Percentiles rank a stretch among this genome's conserved stretches.
Evolutionary conservation across 2,329 filamentous ascomycete species (phyloP).

Genomic region (Fusarium fujikuroi): DNA sequence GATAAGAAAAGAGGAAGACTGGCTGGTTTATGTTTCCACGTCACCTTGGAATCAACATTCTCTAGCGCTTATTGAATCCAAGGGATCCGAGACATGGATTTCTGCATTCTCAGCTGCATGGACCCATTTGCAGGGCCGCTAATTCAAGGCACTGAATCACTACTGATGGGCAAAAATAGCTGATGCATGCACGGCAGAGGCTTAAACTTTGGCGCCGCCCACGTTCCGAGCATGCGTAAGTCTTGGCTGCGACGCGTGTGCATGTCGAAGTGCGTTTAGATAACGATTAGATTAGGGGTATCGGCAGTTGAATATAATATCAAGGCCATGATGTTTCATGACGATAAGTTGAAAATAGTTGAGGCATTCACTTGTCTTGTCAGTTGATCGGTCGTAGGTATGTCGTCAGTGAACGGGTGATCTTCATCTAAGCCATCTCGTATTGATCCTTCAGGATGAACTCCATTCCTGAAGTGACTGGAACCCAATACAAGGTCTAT

Average conservation of each 20-base stretch:
- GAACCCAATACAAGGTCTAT: fast-evolving
- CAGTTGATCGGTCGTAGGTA: neutral
- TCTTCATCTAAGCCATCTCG: neutral
- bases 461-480: neutral
- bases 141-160: neutral
- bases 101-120: neutral
- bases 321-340: neutral
- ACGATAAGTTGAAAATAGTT: fast-evolving
- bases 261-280: neutral
- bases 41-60: neutral
- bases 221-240: neutral
- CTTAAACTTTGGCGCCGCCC: neutral
- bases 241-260: neutral
- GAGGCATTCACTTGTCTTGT: neutral
- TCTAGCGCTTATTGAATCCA: neutral
- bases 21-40: neutral
- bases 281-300: neutral
- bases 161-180: neutral
- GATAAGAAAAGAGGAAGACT: neutral
- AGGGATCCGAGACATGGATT: neutral
- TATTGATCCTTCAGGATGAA: neutral
- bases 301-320: neutral
- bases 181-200: neutral
- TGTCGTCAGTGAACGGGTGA: neutral
- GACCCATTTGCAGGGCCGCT: neutral